Evolutionary conservation across 305 asterid genomes (phyloP).

Genomic region (Striga hermonthica): DNA sequence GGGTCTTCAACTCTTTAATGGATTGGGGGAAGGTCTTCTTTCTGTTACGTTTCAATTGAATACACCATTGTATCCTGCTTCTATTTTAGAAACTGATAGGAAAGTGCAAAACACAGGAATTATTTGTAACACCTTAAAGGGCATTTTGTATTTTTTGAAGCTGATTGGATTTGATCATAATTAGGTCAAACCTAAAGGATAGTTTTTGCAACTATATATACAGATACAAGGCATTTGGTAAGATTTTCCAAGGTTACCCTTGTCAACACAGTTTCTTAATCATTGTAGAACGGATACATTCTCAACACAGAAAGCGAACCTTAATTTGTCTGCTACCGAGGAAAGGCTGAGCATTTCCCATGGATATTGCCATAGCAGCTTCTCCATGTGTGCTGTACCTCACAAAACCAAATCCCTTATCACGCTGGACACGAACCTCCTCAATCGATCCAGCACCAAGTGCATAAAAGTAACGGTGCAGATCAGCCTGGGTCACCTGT

Average conservation of each 20-base stretch:
- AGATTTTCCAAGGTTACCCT: background rate
- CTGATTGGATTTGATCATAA: background rate
- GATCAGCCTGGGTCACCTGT: conserved; percentile 80
- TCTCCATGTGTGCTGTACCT: conserved; percentile 84
- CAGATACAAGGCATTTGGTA: background rate
- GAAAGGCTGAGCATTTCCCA: conserved; percentile 66
- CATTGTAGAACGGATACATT: conserved; percentile 3
- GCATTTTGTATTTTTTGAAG: too few species aligned
- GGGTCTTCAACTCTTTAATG: too few species aligned
- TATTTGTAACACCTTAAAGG: too few species aligned
- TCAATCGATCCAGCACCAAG: conserved; percentile 92
- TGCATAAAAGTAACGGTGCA: conserved; percentile 74
- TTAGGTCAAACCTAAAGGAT: background rate
- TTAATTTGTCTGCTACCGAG: conserved; percentile 73
- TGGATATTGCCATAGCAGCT: conserved; percentile 79
- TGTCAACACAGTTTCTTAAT: too few species aligned
- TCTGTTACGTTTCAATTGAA: too few species aligned
- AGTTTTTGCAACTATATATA: background rate
- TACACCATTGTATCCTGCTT: too few species aligned
- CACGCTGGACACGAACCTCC: conserved; percentile 88
- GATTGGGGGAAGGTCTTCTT: background rate
- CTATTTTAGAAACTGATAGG: too few species aligned
- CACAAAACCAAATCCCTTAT: conserved; percentile 89
- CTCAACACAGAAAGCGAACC: conserved; percentile 41
- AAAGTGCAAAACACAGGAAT: too few species aligned